phyloP scores from a whole-genome alignment of 306 rosid genomes.

The Benincasa hispida region DNA sequence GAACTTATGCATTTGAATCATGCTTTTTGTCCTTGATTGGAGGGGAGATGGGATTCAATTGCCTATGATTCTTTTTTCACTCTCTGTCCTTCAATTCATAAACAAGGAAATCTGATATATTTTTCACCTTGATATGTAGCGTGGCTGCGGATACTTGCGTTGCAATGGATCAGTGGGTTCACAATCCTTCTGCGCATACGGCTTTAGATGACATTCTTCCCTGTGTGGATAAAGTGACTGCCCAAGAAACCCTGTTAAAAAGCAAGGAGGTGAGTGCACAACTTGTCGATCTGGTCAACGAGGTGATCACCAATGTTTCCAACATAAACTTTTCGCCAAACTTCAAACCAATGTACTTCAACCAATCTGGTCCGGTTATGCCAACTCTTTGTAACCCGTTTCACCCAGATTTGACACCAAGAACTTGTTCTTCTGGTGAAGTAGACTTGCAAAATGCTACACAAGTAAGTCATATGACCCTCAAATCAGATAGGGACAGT shows the following conservation, averaged over 20 bases:
- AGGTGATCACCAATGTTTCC: slow-evolving; percentile 36
- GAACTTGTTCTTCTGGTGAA: slow-evolving; percentile 32
- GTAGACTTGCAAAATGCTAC: slow-evolving; percentile 31
- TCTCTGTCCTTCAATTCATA: background rate
- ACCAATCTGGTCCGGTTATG: slow-evolving; percentile 57
- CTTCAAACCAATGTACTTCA: slow-evolving; percentile 31
- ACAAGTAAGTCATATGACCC: slow-evolving; percentile 15
- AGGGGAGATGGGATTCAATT: background rate
- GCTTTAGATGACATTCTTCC: slow-evolving; percentile 37
- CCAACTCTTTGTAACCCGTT: slow-evolving; percentile 55
- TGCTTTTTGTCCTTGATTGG: no score
- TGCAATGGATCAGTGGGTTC: slow-evolving; percentile 38
- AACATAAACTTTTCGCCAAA: slow-evolving; percentile 26
- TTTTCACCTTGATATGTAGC: slow-evolving; percentile 5
- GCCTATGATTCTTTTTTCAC: background rate
- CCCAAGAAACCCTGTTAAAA: slow-evolving; percentile 28
- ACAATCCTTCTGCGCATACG: slow-evolving; percentile 26
- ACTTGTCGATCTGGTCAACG: slow-evolving; percentile 27
- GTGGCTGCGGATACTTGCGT: slow-evolving; percentile 36
- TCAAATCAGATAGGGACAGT: background rate
- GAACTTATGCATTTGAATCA: background rate
- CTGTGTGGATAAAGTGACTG: slow-evolving; percentile 30
- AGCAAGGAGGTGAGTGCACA: slow-evolving; percentile 37
- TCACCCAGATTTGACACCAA: slow-evolving; percentile 26
- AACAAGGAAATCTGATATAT: background rate